These are phyloP conservation scores for Opeltia flavorubescens DNA, from an alignment of 495 filamentous ascomycete species.

Conservation along the genomic window DNA sequence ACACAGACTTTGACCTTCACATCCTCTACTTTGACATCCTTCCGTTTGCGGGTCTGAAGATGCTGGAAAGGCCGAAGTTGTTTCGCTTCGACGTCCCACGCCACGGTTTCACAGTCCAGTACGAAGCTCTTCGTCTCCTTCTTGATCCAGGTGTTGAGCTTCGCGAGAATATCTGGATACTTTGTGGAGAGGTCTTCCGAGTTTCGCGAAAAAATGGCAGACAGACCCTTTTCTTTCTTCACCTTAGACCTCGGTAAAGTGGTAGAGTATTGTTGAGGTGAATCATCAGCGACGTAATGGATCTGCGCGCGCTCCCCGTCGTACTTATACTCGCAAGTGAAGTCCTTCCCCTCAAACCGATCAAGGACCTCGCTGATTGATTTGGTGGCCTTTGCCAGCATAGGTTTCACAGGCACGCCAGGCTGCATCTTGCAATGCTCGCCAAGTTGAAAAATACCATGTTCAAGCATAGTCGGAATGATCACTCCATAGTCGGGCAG, in stretches of 20 bases:
- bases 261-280: slow-evolving; percentile 45
- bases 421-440: slow-evolving; percentile 87
- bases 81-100: slow-evolving; percentile 85
- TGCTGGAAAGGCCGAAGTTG: slow-evolving; percentile 95
- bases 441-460: slow-evolving; percentile 68
- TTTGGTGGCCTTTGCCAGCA: slow-evolving; percentile 97
- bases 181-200: slow-evolving; percentile 95
- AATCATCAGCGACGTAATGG: slow-evolving; percentile 82
- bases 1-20: slow-evolving; percentile 96
- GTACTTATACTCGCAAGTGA: slow-evolving; percentile 98
- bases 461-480: slow-evolving; percentile 71
- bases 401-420: slow-evolving; percentile 90
- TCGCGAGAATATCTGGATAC: slow-evolving; percentile 86
- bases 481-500: slow-evolving; percentile 92
- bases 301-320: slow-evolving; percentile 96
- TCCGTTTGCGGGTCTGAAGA: slow-evolving; percentile 92
- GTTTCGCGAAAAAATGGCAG: slow-evolving; percentile 91
- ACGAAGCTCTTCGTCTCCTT: slow-evolving; percentile 84
- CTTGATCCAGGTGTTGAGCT: slow-evolving; percentile 80
- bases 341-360: slow-evolving; percentile 86
- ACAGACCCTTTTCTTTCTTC: slow-evolving; percentile 48
- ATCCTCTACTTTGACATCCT: slow-evolving; percentile 95
- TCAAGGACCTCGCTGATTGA: slow-evolving; percentile 97
- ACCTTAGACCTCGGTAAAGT: slow-evolving; percentile 37
- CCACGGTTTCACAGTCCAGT: slow-evolving; percentile 95